Base-by-base conservation (phyloP, 345 rosid genomes). In the Syzygium jambos region DNA sequence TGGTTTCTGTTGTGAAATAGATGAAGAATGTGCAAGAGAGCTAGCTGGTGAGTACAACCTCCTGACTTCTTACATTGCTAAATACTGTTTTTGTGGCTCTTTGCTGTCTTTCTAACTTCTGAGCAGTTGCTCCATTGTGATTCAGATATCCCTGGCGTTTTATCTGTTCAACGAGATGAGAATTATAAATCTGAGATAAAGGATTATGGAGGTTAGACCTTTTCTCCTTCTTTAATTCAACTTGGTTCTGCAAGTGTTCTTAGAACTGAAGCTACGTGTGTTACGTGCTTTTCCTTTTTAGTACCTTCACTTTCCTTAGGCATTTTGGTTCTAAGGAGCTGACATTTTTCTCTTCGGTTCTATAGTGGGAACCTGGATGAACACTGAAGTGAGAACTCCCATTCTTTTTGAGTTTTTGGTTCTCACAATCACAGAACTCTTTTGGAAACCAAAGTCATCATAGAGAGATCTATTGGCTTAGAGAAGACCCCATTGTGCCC, bases 131-230 rank as follows among this genome's bases (percentile, higher is more conserved):
- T 51, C 34, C 16, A 54, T 27, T 84, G 29, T 63, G 84, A 73
- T 91, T 89, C 91, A 97, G 99, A 95, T 85, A 95, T 97, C 51
- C 98, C 99, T 88, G 99, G 98, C 89, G 95, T 97, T 90, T 91
- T 92, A 88, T 95, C 94, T 85, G 97, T 97, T 90, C 95, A 92
- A 53, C 94, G 91, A 30, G 99, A 97, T 91, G 93, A 91, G 88
- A 92, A 88, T 88, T 93, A 92, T 55, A 93, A 89, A 87, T 95
- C 96, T 14, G 94, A 89, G n/a, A 93, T 93, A 87, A 96, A 96
- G 89, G 93, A 92, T 90, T 96, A 93, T 85, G 92, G 90, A 95
- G 99, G 99, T 95, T 51, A 52, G 85, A 22, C 17, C 43, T 34
- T 14, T 34, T 23, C 63, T 56, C 46, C 22, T 19, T 3, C 19